phyloP scores from a whole-genome alignment of 805 yeast species.

The Saccharomycodes ludwigii region DNA sequence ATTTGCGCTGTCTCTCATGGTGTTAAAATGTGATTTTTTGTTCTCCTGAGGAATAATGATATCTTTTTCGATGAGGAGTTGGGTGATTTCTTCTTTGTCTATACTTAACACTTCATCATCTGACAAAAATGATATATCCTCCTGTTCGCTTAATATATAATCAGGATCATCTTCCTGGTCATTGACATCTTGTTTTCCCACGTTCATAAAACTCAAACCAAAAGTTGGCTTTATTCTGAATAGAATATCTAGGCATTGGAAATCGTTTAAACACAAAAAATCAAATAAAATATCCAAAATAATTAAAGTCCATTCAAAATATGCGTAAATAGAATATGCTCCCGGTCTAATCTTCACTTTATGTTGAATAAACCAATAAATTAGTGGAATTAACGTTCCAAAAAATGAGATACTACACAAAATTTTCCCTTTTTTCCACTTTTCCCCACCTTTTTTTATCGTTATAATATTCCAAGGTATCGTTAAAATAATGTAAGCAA shows the following conservation, averaged over 20 bases:
- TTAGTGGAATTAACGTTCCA: conserved; percentile 61
- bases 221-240: conserved; percentile 23
- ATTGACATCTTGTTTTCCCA: conserved; percentile 6
- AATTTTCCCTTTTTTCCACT: conserved; percentile 38
- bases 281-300: conserved; percentile 78
- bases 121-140: no score
- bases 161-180: not conserved
- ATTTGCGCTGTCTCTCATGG: no score
- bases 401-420: conserved; percentile 53
- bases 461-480: conserved; percentile 77
- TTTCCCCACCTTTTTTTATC: conserved; percentile 32
- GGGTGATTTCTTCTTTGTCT: not conserved
- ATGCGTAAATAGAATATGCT: conserved; percentile 92
- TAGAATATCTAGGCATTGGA: conserved; percentile 46
- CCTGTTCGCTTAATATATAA: not conserved
- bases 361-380: conserved; percentile 86
- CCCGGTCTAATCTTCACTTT: conserved; percentile 80
- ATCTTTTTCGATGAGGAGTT: not conserved
- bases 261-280: conserved; percentile 63
- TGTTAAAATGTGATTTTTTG: no score
- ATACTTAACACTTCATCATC: no score
- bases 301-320: conserved; percentile 87
- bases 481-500: conserved; percentile 74
- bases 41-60: no score
- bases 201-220: conserved; percentile 10